A percentile compares a stretch with the other conserved stretches of the same genome.
Evolutionary conservation across 176 grass and related monocot species (phyloP).

Genomic region (Ensete glaucum): DNA sequence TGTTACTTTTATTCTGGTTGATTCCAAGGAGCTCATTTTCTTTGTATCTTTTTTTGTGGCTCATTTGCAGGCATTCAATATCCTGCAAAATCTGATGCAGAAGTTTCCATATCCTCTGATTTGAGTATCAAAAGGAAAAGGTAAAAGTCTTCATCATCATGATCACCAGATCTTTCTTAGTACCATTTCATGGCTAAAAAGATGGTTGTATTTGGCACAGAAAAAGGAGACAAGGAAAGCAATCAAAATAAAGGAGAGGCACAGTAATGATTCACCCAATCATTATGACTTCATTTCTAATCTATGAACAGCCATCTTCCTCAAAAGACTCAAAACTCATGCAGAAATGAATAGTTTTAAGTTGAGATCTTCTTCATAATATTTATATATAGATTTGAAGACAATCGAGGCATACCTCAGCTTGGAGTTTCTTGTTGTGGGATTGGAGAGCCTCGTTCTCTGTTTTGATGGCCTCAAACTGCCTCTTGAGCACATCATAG

Average conservation of each 20-base stretch:
- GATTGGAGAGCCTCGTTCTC: background rate
- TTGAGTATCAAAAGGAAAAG: too few species aligned
- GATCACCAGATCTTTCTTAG: too few species aligned
- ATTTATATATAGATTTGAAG: too few species aligned
- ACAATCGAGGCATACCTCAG: background rate
- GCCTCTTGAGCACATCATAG: background rate
- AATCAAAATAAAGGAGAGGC: background rate
- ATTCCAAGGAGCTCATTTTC: too few species aligned
- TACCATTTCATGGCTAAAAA: background rate
- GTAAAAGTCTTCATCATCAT: too few species aligned
- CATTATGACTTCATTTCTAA: conserved; percentile 25
- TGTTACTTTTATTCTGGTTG: too few species aligned
- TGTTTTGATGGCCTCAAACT: conserved; percentile 7
- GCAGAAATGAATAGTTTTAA: background rate
- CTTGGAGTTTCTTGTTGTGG: conserved; percentile 2
- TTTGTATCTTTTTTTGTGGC: too few species aligned
- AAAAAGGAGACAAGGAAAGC: background rate
- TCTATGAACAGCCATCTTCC: conserved; percentile 18
- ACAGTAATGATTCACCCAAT: conserved; percentile 19
- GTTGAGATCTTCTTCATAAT: background rate
- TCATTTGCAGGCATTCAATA: too few species aligned
- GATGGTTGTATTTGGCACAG: background rate
- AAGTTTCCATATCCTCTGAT: too few species aligned
- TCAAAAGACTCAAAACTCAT: conserved; percentile 25
- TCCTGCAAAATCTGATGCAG: too few species aligned